A percentile compares a stretch with the other conserved stretches of the same genome.
Conservation (phyloP, 208 protist species). For the Tritrichomonas musculus region DNA sequence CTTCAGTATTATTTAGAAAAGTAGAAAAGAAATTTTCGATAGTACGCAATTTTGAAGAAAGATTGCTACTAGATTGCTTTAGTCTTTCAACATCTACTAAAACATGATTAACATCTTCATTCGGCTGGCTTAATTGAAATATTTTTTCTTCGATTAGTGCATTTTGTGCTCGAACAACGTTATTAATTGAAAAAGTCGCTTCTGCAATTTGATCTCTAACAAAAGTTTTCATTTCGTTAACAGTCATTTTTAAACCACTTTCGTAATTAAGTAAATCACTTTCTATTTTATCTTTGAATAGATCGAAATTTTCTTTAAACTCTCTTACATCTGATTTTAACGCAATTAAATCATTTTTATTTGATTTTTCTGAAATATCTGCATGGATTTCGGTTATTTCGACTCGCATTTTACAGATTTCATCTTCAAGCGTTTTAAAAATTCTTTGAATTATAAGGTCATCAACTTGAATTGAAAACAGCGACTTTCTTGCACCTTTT, state of each 20-base stretch:
- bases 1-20: not conserved
- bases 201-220: not conserved
- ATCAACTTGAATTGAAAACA: constrained; percentile 24
- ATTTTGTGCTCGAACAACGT: constrained; percentile 18
- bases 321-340: not conserved
- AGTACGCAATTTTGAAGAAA: not conserved
- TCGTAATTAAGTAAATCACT: not conserved
- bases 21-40: not conserved
- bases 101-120: not conserved
- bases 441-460: constrained; percentile 20
- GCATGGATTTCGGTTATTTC: not conserved
- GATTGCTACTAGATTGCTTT: not conserved
- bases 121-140: not conserved
- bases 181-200: not conserved
- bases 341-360: not conserved
- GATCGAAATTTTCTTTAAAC: not conserved
- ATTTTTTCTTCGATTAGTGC: constrained; percentile 31
- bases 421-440: not conserved
- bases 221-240: not conserved
- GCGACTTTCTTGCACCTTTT: not conserved
- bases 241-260: not conserved
- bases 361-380: not conserved
- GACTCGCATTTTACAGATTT: not conserved
- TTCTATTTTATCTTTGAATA: not conserved
- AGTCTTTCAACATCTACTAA: not conserved